Percentiles rank a stretch among this genome's conserved stretches.
These are phyloP conservation scores for Pseudogymnoascus sp. DNA, from an alignment of 2,329 filamentous ascomycete genomes.

Conservation along the genomic window DNA sequence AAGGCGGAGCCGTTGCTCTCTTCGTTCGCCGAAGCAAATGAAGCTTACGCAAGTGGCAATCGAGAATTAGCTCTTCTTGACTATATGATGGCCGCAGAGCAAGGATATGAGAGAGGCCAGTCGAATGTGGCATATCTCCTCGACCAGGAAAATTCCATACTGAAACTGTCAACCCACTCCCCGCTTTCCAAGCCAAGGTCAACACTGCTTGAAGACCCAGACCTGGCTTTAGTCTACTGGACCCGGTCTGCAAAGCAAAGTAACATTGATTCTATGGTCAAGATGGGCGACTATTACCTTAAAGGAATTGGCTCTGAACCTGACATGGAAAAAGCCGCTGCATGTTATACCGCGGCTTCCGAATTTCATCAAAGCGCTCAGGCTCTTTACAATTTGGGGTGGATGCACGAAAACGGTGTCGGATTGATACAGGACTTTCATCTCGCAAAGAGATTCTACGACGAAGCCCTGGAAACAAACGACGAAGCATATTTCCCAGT, in stretches of 20 bases:
- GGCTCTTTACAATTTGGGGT: constrained; percentile 92
- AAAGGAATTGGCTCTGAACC: constrained; percentile 64
- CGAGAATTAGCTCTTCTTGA: constrained; percentile 56
- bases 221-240: constrained; percentile 70
- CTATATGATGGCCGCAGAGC: constrained; percentile 67
- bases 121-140: constrained; percentile 66
- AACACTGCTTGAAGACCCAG: constrained; percentile 47
- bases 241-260: constrained; percentile 87
- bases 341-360: constrained; percentile 86
- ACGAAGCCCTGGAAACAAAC: constrained; percentile 84
- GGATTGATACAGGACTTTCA: constrained; percentile 93
- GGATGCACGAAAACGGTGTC: constrained; percentile 98
- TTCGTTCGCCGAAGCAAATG: constrained; percentile 59
- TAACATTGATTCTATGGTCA: constrained; percentile 89
- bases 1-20: constrained; percentile 50
- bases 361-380: constrained; percentile 90
- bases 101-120: constrained; percentile 63
- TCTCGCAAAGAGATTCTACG: constrained; percentile 92
- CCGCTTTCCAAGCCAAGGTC: constrained; percentile 31
- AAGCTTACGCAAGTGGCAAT: constrained; percentile 56
- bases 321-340: constrained; percentile 78
- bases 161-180: constrained; percentile 36
- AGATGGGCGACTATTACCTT: constrained; percentile 98
- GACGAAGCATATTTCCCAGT: constrained; percentile 91
- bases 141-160: constrained; percentile 51